Evolutionary conservation across 306 rosid genomes (phyloP).

Genomic region (Carpinus fangiana): DNA sequence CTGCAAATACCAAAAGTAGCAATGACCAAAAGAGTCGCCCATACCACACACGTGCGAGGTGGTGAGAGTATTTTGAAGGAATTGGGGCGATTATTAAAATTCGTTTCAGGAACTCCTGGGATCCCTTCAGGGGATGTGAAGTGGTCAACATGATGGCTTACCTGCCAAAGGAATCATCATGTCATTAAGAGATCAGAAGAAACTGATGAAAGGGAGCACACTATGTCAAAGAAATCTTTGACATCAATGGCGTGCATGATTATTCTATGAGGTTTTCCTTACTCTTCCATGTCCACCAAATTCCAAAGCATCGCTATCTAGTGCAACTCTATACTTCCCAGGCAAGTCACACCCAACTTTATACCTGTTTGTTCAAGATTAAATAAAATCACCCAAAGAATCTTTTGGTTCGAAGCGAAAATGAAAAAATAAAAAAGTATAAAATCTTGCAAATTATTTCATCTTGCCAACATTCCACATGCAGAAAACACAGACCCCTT

Average conservation of each 20-base stretch:
- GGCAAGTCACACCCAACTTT: constrained; percentile 98
- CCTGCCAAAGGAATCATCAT: constrained; percentile 45
- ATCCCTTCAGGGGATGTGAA: constrained; percentile 91
- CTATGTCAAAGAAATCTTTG: not conserved
- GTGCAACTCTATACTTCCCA: constrained; percentile 93
- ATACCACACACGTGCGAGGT: constrained; percentile 75
- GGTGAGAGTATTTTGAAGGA: constrained; percentile 89
- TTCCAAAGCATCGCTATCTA: constrained; percentile 79
- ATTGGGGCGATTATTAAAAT: constrained; percentile 93
- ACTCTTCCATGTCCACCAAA: constrained; percentile 97
- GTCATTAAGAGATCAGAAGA: constrained; percentile 4
- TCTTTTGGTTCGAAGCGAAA: not conserved
- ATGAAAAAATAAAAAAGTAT: not conserved
- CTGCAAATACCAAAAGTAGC: not conserved
- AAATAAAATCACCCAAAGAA: constrained; percentile 24
- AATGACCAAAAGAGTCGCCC: constrained; percentile 26
- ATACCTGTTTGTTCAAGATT: constrained; percentile 55
- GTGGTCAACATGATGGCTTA: constrained; percentile 74
- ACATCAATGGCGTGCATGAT: not conserved
- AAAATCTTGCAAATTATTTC: not conserved
- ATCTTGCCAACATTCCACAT: not conserved
- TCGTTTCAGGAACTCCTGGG: constrained; percentile 88
- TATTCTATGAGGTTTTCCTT: constrained; percentile 38
- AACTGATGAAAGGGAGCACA: constrained; percentile 16
- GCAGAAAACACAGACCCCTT: not conserved